Conservation (phyloP, 2,329 filamentous ascomycete genomes). For the Paecilomyces formosus region DNA sequence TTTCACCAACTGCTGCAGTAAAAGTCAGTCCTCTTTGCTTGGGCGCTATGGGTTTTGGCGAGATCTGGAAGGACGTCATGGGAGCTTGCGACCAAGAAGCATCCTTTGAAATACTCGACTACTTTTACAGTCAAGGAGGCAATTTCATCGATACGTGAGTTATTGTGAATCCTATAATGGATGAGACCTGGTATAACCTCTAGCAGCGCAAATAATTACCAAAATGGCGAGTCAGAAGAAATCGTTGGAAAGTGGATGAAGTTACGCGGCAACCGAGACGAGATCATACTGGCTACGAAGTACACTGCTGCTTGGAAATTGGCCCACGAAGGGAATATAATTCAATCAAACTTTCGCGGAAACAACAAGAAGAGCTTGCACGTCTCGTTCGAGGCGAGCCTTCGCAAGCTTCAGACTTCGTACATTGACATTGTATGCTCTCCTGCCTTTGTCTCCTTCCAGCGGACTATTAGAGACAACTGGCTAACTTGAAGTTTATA, state of each 20-base stretch:
- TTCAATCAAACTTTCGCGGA: conserved; percentile 36
- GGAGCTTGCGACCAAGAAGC: conserved; percentile 58
- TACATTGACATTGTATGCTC: conserved; percentile 44
- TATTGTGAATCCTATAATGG: too few species aligned
- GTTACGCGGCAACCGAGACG: conserved; percentile 55
- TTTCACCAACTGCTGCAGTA: conserved; percentile 58
- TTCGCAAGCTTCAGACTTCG: conserved; percentile 45
- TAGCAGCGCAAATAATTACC: conserved; percentile 51
- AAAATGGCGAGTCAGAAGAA: conserved; percentile 54
- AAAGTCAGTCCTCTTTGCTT: conserved; percentile 57
- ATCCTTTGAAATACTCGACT: conserved; percentile 58
- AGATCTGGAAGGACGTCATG: conserved; percentile 45
- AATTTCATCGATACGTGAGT: conserved; percentile 63
- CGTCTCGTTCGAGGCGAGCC: conserved; percentile 35
- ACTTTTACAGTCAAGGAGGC: conserved; percentile 57
- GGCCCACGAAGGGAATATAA: conserved; percentile 23
- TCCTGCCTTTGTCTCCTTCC: too few species aligned
- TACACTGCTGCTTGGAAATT: conserved; percentile 52
- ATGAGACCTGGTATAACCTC: too few species aligned
- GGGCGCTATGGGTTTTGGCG: conserved; percentile 32
- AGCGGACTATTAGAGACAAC: too few species aligned
- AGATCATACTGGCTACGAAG: conserved; percentile 66
- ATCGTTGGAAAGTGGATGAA: conserved; percentile 68
- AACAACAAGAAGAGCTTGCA: conserved; percentile 38
- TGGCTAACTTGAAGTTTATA: too few species aligned